phyloP scores from a whole-genome alignment of 768 basidiomycete species.

The Ephemerocybe angulata region DNA sequence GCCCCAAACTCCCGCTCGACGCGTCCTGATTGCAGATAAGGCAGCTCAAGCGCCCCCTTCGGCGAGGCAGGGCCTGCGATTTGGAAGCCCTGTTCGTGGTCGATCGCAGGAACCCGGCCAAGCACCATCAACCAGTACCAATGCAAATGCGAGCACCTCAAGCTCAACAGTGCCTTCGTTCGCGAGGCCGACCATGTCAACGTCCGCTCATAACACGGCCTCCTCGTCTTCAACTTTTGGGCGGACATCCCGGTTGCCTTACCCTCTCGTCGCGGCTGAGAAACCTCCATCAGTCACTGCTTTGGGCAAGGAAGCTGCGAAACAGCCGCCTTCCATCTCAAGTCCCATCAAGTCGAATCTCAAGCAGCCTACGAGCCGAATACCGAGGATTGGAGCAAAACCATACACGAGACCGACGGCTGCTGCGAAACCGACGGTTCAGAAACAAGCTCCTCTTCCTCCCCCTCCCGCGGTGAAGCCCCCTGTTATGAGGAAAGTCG shows the following conservation, averaged over 20 bases:
- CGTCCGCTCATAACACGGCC: not conserved
- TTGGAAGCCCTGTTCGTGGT: slow-evolving; percentile 7
- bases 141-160: slow-evolving; percentile 3
- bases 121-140: not conserved
- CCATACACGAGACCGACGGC: slow-evolving; percentile 47
- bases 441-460: not conserved
- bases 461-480: slow-evolving; percentile 1
- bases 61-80: not conserved
- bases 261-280: slow-evolving; percentile 25
- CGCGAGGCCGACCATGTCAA: not conserved
- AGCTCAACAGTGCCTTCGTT: not conserved
- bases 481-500: slow-evolving; percentile 15
- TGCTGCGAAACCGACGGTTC: slow-evolving; percentile 9
- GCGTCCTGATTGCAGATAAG: slow-evolving; percentile 20
- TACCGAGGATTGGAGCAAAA: slow-evolving; percentile 57
- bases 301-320: slow-evolving; percentile 2
- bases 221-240: slow-evolving; percentile 2
- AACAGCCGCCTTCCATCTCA: not conserved
- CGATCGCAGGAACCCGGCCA: slow-evolving; percentile 3
- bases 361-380: slow-evolving; percentile 53
- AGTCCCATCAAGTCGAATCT: slow-evolving; percentile 42
- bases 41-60: slow-evolving; percentile 17
- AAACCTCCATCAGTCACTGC: slow-evolving; percentile 4
- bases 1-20: slow-evolving; percentile 25
- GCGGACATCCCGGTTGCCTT: slow-evolving; percentile 27